These are phyloP conservation scores for Fomitopsis pinicola DNA, from an alignment of 1,284 basidiomycete species.

Conservation along the genomic window DNA sequence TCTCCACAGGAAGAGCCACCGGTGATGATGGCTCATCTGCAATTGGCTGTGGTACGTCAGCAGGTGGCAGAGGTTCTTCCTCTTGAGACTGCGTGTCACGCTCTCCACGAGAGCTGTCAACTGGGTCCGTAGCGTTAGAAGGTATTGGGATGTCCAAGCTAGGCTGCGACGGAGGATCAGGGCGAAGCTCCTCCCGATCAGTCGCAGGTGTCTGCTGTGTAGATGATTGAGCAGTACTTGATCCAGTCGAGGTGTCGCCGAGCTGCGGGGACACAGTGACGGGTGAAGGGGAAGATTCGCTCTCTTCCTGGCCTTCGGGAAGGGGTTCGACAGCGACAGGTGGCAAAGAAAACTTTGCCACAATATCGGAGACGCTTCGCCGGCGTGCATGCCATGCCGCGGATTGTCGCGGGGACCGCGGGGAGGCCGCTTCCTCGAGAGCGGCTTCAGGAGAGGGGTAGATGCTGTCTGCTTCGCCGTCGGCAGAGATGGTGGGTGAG, in stretches of 20 bases:
- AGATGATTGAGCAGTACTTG: neutral
- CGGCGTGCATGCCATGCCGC: conserved; percentile 3
- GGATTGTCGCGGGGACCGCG: conserved; percentile 1
- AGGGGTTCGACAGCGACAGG: conserved; percentile 2
- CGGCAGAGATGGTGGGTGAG: neutral
- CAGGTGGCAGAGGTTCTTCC: neutral
- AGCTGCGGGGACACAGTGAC: neutral
- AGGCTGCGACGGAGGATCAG: neutral
- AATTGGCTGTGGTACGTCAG: neutral
- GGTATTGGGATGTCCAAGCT: neutral
- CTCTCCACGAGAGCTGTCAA: neutral
- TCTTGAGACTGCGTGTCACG: neutral
- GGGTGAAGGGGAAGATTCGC: neutral
- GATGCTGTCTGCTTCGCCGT: neutral
- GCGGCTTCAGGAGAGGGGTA: conserved; percentile 4
- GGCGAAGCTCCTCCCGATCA: neutral
- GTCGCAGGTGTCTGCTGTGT: neutral
- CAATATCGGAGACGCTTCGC: conserved; percentile 18
- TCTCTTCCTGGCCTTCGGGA: conserved; percentile 4
- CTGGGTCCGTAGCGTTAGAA: neutral
- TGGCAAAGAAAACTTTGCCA: conserved; percentile 4
- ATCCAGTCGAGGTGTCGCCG: neutral
- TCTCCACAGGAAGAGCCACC: neutral
- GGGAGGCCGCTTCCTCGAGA: neutral
- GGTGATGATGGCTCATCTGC: neutral